Conservation (phyloP, 2,329 filamentous ascomycete species). For the Mycosphaerella sp. region DNA sequence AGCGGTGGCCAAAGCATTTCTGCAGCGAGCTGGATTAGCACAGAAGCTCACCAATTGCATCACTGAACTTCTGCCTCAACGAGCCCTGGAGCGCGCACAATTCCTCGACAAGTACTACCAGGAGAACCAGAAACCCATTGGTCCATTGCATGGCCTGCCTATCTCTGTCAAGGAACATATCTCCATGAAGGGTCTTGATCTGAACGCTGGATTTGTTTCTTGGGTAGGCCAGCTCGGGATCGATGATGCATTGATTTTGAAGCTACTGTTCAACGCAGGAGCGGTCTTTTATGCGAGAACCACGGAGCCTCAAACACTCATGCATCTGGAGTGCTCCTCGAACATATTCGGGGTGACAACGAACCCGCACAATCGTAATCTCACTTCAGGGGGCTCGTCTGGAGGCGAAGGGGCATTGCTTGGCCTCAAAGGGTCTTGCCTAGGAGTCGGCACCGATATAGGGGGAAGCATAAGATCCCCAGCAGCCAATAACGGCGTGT, state of each 20-base stretch:
- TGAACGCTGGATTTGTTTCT: conserved; percentile 46
- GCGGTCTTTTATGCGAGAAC: conserved; percentile 50
- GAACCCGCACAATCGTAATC: conserved; percentile 49
- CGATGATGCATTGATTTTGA: conserved; percentile 45
- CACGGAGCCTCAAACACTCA: conserved; percentile 50
- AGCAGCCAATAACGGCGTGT: conserved; percentile 45
- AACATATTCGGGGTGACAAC: conserved; percentile 50
- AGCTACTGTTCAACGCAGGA: conserved; percentile 44
- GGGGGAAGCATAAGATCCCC: conserved; percentile 47
- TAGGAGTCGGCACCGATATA: conserved; percentile 50
- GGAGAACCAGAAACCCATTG: conserved; percentile 36
- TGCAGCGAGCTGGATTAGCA: conserved; percentile 50
- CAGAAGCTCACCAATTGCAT: conserved; percentile 47
- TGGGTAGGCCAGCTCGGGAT: conserved; percentile 44
- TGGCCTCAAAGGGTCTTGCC: conserved; percentile 46
- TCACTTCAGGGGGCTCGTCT: conserved; percentile 50
- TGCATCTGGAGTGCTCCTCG: conserved; percentile 49
- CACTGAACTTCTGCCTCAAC: conserved; percentile 38
- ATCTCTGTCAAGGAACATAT: conserved; percentile 50
- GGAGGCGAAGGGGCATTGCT: conserved; percentile 54
- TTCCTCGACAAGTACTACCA: conserved; percentile 39
- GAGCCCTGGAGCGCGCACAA: conserved; percentile 37
- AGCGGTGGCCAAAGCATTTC: conserved; percentile 46
- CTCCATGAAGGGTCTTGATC: conserved; percentile 44
- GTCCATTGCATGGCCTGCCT: conserved; percentile 48